A percentile compares a stretch with the other conserved stretches of the same genome.
These are phyloP conservation scores for Phytophthora quininea DNA, from an alignment of 352 stramenopile genomes.

Conservation along the genomic window DNA sequence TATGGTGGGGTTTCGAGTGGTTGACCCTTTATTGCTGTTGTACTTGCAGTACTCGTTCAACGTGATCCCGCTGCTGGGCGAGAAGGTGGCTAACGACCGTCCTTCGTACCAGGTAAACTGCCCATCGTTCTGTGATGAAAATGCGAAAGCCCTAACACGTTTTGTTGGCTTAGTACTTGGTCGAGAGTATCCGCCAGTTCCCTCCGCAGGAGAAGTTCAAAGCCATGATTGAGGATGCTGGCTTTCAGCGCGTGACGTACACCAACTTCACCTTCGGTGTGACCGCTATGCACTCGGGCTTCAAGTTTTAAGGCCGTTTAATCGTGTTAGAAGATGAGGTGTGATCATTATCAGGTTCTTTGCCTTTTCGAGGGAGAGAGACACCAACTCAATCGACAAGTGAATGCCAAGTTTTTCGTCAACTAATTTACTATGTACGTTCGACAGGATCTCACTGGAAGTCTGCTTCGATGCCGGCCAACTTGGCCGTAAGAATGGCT, in stretches of 20 bases:
- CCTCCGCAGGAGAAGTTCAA: slow-evolving; percentile 96
- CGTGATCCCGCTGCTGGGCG: slow-evolving; percentile 95
- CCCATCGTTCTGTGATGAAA: too few relatives aligned
- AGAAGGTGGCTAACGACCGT: slow-evolving; percentile 96
- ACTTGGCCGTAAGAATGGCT: slow-evolving; percentile 78
- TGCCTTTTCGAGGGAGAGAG: neutral
- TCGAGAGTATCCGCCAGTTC: slow-evolving; percentile 99
- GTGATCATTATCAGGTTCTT: too few relatives aligned
- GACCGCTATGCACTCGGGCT: slow-evolving; percentile 97
- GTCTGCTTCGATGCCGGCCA: slow-evolving; percentile 52
- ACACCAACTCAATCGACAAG: neutral
- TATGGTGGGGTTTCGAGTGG: neutral
- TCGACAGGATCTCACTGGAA: slow-evolving; percentile 25
- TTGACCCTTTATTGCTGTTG: slow-evolving; percentile 9
- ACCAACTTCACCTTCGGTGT: slow-evolving; percentile 98
- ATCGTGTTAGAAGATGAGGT: neutral
- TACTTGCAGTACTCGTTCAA: slow-evolving; percentile 95
- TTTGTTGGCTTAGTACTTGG: slow-evolving; percentile 88
- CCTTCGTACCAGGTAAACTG: slow-evolving; percentile 93
- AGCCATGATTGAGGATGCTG: slow-evolving; percentile 93
- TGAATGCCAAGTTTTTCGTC: neutral
- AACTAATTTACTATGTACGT: neutral
- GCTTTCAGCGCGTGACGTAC: slow-evolving; percentile 94
- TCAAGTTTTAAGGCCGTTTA: slow-evolving; percentile 83
- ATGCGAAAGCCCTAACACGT: too few relatives aligned